Conservation (phyloP, 2,329 filamentous ascomycete species). For the Arthrobotrys sinensis region DNA sequence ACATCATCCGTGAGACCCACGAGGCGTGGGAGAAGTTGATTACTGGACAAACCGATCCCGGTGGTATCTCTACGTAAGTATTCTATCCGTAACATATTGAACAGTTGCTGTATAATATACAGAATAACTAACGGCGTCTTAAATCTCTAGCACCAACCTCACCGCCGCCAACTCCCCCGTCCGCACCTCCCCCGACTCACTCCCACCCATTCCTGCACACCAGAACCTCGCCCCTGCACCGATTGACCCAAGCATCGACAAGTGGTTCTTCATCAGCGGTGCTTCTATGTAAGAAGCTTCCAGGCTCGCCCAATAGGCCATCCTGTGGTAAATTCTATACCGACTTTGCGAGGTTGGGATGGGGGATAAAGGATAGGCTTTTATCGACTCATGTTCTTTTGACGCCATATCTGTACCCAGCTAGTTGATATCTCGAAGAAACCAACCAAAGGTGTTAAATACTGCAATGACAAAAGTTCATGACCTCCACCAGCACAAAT, state of each 20-base stretch:
- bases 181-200: conserved; percentile 78
- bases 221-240: conserved; percentile 87
- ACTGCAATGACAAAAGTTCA: conserved; percentile 19
- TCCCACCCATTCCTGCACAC: conserved; percentile 82
- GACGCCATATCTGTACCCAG: not conserved
- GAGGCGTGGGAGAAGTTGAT: conserved; percentile 98
- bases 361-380: not conserved
- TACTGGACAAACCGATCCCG: conserved; percentile 85
- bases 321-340: not conserved
- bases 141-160: conserved; percentile 79
- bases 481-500: not conserved
- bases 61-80: conserved; percentile 85
- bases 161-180: conserved; percentile 81
- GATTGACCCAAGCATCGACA: conserved; percentile 97
- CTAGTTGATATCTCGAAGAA: not conserved
- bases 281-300: conserved; percentile 78
- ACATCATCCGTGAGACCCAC: conserved; percentile 93
- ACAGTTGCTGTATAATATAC: too few species aligned
- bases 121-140: too few species aligned
- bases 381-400: too few species aligned
- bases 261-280: conserved; percentile 99
- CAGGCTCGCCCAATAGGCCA: not conserved
- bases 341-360: not conserved
- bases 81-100: too few species aligned
- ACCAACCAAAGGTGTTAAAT: not conserved